Base-by-base conservation (phyloP, 768 basidiomycete species). In the Termitomyces sp. region DNA sequence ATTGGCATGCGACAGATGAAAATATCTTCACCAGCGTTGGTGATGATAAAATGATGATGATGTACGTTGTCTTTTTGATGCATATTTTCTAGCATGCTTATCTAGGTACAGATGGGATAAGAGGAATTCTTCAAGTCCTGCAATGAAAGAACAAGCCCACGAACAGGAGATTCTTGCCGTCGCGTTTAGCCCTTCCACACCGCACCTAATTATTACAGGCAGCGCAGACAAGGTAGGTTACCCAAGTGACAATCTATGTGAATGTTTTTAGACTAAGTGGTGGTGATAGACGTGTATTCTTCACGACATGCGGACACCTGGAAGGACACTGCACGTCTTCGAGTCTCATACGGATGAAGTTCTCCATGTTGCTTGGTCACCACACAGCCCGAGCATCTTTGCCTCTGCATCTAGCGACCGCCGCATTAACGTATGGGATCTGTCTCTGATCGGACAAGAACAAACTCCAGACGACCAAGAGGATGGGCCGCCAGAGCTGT, bases 391-490 rank as follows among this genome's bases (percentile, higher is more conserved):
- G 5, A 93, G 92, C 9, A 82, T 98, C 51, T 98, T 99, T 62
- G 96, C 96, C 0, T 96, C 94, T 3, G 94, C 94, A 1, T 94
- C 92, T 3, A 88, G 92, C 60, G 97, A 99, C 69, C 83, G 97
- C 44, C 80, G 97, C 10, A 82, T 99, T 61, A 95, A 97, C 65
- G 77, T 98, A 49, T 99, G 97, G 97, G 95, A 99, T 74, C 71
- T 98, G 57, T 80, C 85, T 24, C 82, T 88, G 59, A 96, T 98
- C 60, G 97, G 97, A 0, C 82, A 88, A 41, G 97, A 99, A 70
- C 97, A 99, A 71, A 92, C 93, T 1, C 97, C 96, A 3, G 97
- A 99, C 63, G 97, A 99, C 67, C 91, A 94, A 58, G 97, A 99
- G 70, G 97, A 99, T 66, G 97, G 97, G 1, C 94, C 97, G 16